phyloP scores from a whole-genome alignment of 1,284 basidiomycete species.

The Rhodotorula mucilaginosa region DNA sequence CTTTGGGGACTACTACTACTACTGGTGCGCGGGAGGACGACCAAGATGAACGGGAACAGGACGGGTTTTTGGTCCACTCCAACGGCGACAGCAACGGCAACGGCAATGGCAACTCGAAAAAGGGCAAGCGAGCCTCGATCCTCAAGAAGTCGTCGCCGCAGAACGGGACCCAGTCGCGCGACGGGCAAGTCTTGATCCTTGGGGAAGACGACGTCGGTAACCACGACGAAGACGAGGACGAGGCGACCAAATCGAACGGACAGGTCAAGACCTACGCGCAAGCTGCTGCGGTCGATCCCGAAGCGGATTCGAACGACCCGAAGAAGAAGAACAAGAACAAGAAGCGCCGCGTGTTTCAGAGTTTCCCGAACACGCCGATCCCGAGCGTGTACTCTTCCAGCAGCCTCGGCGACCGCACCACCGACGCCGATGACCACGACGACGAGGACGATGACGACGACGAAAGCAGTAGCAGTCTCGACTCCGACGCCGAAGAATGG shows the following conservation, averaged over 20 bases:
- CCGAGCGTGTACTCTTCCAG: conserved; percentile 28
- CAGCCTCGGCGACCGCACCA: conserved; percentile 4
- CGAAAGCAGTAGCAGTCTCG: conserved; percentile 3
- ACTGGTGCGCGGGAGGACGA: neutral
- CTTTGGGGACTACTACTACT: neutral
- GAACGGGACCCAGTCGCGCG: too few species aligned
- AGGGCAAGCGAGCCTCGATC: neutral
- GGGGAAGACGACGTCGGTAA: neutral
- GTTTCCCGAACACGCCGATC: conserved; percentile 43
- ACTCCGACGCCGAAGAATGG: conserved; percentile 34
- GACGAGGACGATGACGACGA: conserved; percentile 36
- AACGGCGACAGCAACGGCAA: neutral
- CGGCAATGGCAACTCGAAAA: neutral
- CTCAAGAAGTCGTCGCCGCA: neutral
- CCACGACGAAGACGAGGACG: neutral
- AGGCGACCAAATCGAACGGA: neutral
- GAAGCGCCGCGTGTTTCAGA: conserved; percentile 34
- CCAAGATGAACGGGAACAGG: conserved; percentile 4
- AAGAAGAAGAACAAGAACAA: conserved; percentile 7
- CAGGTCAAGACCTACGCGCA: neutral
- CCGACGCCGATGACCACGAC: conserved; percentile 36
- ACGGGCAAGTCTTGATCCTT: too few species aligned
- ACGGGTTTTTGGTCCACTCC: neutral
- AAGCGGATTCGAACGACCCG: too few species aligned
- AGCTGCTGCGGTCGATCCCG: neutral